These are phyloP conservation scores for Monilinia polystroma DNA, from an alignment of 2,329 filamentous ascomycete genomes.

Conservation along the genomic window DNA sequence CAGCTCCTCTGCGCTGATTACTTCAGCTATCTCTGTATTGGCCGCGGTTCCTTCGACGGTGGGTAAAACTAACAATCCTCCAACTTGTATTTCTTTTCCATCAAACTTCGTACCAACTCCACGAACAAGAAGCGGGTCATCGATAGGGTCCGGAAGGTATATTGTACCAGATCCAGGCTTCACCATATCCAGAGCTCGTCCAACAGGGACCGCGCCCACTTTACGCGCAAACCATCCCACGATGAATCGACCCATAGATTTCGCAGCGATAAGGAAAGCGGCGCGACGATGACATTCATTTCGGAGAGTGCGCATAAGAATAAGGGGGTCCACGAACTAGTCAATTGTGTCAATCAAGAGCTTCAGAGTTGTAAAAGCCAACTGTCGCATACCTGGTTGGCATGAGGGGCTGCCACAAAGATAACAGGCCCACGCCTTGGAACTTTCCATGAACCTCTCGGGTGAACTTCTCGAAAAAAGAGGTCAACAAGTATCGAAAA, in stretches of 20 bases:
- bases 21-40: conserved; percentile 80
- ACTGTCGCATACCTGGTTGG: conserved; percentile 70
- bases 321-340: conserved; percentile 91
- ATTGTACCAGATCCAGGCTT: conserved; percentile 76
- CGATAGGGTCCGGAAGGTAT: conserved; percentile 84
- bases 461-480: conserved; percentile 97
- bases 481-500: conserved; percentile 86
- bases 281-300: conserved; percentile 82
- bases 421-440: conserved; percentile 85
- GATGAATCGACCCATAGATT: conserved; percentile 86
- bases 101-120: conserved; percentile 83
- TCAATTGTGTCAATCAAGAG: conserved; percentile 19
- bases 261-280: conserved; percentile 90
- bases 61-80: conserved; percentile 84
- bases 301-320: conserved; percentile 87
- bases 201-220: conserved; percentile 89
- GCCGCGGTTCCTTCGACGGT: conserved; percentile 75
- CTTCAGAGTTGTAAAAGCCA: not conserved
- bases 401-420: conserved; percentile 94
- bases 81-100: conserved; percentile 65
- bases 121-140: conserved; percentile 61
- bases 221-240: conserved; percentile 83
- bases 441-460: conserved; percentile 91
- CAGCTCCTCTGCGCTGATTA: conserved; percentile 76
- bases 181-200: conserved; percentile 83